Evolutionary conservation across 768 basidiomycete genomes (phyloP), one percentile per base, ranked within the genome.

Genomic region (Dacryopinax spathularia): DNA sequence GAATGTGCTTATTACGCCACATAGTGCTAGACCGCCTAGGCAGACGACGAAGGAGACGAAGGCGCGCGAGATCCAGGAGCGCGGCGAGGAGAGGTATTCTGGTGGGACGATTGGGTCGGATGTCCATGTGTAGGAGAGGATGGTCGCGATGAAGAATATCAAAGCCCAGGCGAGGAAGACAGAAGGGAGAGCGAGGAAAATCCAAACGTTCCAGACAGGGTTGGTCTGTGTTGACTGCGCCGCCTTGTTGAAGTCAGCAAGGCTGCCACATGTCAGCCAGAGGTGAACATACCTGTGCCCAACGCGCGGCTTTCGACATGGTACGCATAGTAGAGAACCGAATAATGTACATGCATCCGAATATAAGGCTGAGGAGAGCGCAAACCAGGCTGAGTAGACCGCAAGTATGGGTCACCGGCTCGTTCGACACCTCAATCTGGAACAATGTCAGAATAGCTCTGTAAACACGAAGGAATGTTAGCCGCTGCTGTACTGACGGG

Each of bases 391-490:
- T 86, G n/a, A 86, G 69, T 2, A 88, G 73, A 0, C 85, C 84
- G 0, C 80, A 75, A 1, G 81, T 84, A 39, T 87, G 80, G 2
- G 81, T 84, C 10, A 88, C 64, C 0, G 86, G 83, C 66, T 87
- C 85, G 4, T 75, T 71, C 0, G 79, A 79, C 16, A 83, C 85
- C 5, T 69, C 69, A 33, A 70, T 76, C 67, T 89, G 87, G 63
- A 89, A 84, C 67, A 86, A 79, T 1, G 87, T 83, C 33, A 89
- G 69, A 56, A 89, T 85, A 0, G 85, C 85, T 0, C 87, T 87
- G 65, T 4, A n/a, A 59, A 12, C 13, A 39, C 10, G 25, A 3
- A 22, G 31, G 5, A 2, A 56, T 22, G 12, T 56, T 29, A 56
- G 48, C 22, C 9, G n/a, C n/a, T n/a, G n/a, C n/a, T 13, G 25